Conservation (phyloP, 2,329 filamentous ascomycete species). For the Xylaria polymorpha region DNA sequence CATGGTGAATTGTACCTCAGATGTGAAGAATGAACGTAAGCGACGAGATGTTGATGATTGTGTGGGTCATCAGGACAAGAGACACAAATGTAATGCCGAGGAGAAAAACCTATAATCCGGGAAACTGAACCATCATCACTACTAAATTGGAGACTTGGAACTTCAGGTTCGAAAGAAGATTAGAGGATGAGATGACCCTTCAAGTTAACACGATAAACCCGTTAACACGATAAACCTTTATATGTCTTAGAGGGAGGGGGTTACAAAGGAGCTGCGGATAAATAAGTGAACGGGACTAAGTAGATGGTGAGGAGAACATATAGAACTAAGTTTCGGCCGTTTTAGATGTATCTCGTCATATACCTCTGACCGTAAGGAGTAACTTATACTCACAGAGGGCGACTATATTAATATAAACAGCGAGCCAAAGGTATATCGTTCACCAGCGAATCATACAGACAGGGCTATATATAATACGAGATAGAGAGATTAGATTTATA, state of each 20-base stretch:
- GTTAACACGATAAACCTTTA: no score
- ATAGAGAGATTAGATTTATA: neutral
- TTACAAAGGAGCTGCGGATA: no score
- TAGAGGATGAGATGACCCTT: neutral
- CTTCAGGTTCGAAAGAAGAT: neutral
- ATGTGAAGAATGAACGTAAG: neutral
- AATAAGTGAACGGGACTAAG: no score
- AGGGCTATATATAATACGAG: neutral
- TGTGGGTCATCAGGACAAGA: neutral
- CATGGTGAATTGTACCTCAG: neutral
- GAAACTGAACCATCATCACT: neutral
- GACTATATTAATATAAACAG: no score
- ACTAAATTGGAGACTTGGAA: neutral
- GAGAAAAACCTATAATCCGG: no score
- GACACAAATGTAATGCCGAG: neutral
- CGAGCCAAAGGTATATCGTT: no score
- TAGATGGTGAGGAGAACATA: no score
- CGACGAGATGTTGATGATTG: neutral
- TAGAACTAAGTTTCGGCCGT: no score
- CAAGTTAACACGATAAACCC: neutral
- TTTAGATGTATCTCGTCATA: no score
- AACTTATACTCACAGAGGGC: no score
- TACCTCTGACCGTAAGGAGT: neutral
- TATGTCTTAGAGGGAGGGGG: no score
- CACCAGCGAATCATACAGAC: no score